These are phyloP conservation scores for Erodium moschatum DNA, from an alignment of 441 rosid genomes.

Conservation along the genomic window DNA sequence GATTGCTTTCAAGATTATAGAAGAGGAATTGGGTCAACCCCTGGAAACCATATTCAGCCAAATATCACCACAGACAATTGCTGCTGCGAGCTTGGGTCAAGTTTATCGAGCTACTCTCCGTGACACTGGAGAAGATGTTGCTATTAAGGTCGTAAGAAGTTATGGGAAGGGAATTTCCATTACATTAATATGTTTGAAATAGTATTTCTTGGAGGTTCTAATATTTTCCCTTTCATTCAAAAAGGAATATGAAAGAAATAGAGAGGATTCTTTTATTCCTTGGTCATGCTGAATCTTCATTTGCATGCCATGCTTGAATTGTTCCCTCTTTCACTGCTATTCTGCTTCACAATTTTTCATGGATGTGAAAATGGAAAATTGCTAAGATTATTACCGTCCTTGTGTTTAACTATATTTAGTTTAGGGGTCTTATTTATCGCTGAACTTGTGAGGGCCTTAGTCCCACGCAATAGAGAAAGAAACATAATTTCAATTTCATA, in stretches of 20 bases:
- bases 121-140: conserved; percentile 85
- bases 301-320: neutral
- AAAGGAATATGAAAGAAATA: neutral
- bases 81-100: conserved; percentile 96
- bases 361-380: neutral
- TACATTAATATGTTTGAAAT: neutral
- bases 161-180: neutral
- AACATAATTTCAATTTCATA: conserved; percentile 12
- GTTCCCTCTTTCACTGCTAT: neutral
- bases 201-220: neutral
- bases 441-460: neutral
- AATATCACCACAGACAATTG: conserved; percentile 76
- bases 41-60: conserved; percentile 80
- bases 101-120: conserved; percentile 90
- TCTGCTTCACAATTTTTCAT: neutral
- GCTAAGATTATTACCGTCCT: neutral
- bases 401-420: neutral
- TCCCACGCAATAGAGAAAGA: neutral
- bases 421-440: neutral
- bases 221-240: neutral
- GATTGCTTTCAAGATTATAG: conserved; percentile 84
- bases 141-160: conserved; percentile 62
- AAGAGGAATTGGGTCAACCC: conserved; percentile 84
- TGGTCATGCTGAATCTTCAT: neutral
- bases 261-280: neutral